These are phyloP conservation scores for Aspergillus floridensis DNA, from an alignment of 2,329 filamentous ascomycete genomes.

Conservation along the genomic window DNA sequence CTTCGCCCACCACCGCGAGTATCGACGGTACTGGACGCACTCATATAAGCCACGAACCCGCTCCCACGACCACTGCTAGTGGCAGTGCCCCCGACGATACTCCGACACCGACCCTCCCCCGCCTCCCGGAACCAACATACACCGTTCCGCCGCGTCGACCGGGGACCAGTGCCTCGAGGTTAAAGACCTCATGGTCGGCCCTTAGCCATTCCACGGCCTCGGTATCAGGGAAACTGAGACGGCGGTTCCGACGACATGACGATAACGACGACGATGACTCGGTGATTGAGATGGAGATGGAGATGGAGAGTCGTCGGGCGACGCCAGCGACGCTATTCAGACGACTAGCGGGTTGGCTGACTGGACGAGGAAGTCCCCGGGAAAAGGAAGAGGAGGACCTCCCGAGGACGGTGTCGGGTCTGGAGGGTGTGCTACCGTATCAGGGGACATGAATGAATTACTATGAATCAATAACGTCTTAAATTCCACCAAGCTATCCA, in stretches of 20 bases:
- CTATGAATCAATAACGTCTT: too few relatives aligned
- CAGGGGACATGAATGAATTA: not conserved
- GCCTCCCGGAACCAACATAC: not conserved
- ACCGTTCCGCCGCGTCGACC: not conserved
- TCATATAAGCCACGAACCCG: too few relatives aligned
- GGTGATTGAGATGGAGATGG: not conserved
- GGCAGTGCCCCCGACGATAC: too few relatives aligned
- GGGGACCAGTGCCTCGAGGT: constrained; percentile 1
- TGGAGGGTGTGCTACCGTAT: not conserved
- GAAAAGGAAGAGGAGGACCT: not conserved
- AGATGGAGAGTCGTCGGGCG: not conserved
- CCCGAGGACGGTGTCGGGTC: not conserved
- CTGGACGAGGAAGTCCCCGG: not conserved
- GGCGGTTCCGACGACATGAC: not conserved
- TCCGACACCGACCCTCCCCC: not conserved
- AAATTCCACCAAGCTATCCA: too few relatives aligned
- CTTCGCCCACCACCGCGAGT: too few relatives aligned
- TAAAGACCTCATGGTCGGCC: constrained; percentile 9
- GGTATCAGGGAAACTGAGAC: not conserved
- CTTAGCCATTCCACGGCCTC: not conserved
- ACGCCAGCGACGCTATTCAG: not conserved
- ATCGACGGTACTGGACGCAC: too few relatives aligned
- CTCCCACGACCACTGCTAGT: too few relatives aligned
- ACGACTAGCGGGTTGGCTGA: not conserved
- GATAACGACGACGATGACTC: not conserved